Evolutionary conservation across 306 rosid species (phyloP).

Genomic region (Cucumis cinereus): DNA sequence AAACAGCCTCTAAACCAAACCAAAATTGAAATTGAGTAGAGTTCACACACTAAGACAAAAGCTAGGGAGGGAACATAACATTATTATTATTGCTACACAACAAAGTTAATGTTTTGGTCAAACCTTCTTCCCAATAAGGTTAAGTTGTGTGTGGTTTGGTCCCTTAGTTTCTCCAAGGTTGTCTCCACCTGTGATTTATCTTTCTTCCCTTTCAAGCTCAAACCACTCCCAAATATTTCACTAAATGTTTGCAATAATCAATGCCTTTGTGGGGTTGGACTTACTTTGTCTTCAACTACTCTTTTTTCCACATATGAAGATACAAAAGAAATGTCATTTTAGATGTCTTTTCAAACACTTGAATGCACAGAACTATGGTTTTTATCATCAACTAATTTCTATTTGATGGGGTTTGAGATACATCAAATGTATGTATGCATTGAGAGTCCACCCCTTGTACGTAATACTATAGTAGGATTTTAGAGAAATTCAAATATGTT

Average conservation of each 20-base stretch:
- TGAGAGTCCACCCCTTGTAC: neutral
- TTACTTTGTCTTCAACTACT: constrained; percentile 11
- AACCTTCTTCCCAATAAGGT: constrained; percentile 5
- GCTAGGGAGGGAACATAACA: neutral
- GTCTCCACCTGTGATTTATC: constrained; percentile 38
- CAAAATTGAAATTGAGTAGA: constrained; percentile 6
- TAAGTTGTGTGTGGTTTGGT: constrained; percentile 4
- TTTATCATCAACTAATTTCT: neutral
- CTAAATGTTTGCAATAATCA: neutral
- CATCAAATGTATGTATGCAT: neutral
- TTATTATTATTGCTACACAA: neutral
- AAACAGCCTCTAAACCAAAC: neutral
- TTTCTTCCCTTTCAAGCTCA: constrained; percentile 10
- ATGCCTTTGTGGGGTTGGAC: constrained; percentile 2
- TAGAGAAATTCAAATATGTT: too few species aligned
- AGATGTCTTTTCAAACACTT: neutral
- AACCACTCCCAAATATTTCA: neutral
- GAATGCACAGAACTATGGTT: neutral
- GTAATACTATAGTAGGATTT: neutral
- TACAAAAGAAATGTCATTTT: neutral
- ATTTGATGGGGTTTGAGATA: neutral
- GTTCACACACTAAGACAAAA: neutral
- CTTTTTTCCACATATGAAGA: neutral
- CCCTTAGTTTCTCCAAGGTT: constrained; percentile 30
- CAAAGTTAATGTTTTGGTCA: constrained; percentile 9